Evolutionary conservation across 2,329 filamentous ascomycete species (phyloP), one percentile per base, ranked within the genome.

Genomic region (Paecilomyces sp.): DNA sequence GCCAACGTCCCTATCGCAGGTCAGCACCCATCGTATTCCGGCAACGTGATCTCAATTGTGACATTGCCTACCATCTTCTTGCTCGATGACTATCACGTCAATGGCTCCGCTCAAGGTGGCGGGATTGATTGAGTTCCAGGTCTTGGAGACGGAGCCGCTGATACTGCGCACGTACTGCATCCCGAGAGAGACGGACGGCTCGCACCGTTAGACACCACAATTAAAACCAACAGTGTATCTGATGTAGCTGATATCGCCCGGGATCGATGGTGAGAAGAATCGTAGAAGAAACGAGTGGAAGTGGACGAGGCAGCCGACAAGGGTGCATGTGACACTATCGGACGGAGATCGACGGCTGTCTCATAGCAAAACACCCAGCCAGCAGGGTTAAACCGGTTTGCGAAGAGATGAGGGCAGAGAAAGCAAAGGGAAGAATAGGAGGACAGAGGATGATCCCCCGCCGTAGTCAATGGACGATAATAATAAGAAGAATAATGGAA

Each of bases 61-160:
- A 52, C n/a, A 12, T n/a, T n/a, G 62, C 72, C 80, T 82, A 79
- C 91, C 94, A 82, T 99, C 94, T 72, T 93, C 91, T 67, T 95
- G 92, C 77, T 99, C 92, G 61, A 99, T 92, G 58, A 99, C 93
- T 67, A 99, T 96, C 67, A 97, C 93, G 82, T 99, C 94, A 79
- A 99, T 97, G 71, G 94, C 94, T 71, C 94, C 94, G 79, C 91
- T 96, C 60, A 99, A 85, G 12, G 94, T 99, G 53, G 94, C 92
- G 56, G 94, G 94, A 76, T 99, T 99, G 82, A 99, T 96, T 28
- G 92, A 97, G 78, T 99, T 99, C 94, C 94, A 99, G 76, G 94
- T 93, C 79, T 94, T 97, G 68, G 92, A 96, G 69, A 99, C 93
- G 57, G 92, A 95, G 74, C 92, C 92, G 76, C 91, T 94, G 69